Evolutionary conservation across 805 yeast genomes (phyloP), one percentile per base, ranked within the genome.

Genomic region (Kluyveromyces siamensis): DNA sequence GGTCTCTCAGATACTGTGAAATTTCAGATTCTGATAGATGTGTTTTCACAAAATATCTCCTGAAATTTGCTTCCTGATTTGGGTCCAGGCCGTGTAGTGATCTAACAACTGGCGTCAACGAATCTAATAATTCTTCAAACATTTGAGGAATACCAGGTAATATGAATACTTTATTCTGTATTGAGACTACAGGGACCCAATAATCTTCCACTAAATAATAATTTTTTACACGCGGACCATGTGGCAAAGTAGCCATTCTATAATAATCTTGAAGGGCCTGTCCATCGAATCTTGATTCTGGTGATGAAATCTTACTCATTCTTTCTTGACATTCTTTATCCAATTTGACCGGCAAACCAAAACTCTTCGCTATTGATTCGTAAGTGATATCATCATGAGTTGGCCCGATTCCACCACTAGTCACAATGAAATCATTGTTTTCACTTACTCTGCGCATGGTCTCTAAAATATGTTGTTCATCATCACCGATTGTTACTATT

Each of bases 361-460:
- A 87, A 8, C 85, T 84, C 54, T 74, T 75, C 1, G 91, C 87
- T n/a, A 88, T 63, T 1, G 86, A 72, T 46, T 78, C 80, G 63
- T 88, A 88, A 0, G 96, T 87, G 51, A 88, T 83, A 62, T 88
- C 96, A 61, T 88, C 96, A 57, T 87, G 95, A 0, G 96, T 88
- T 5, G 95, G 86, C 0, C 96, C 96, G 50, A 88, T 86, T 0
- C 79, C 75, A 6, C 76, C 76, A 2, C 71, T 74, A 1, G 95
- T 86, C 19, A 85, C 76, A 8, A 85, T 74, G 41, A 86, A 74
- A 58, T 84, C 88, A 55, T 79, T 81, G 41, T 71, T 67, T n/a
- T 71, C 63, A 18, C 67, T 55, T 41, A 82, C 65, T 10, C 67
- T 57, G 30, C 61, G 63, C 19, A 85, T 64, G 0, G 81, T 76